Evolutionary conservation across 1,139 yeast species (phyloP).

Genomic region (Diutina mesorugosa): DNA sequence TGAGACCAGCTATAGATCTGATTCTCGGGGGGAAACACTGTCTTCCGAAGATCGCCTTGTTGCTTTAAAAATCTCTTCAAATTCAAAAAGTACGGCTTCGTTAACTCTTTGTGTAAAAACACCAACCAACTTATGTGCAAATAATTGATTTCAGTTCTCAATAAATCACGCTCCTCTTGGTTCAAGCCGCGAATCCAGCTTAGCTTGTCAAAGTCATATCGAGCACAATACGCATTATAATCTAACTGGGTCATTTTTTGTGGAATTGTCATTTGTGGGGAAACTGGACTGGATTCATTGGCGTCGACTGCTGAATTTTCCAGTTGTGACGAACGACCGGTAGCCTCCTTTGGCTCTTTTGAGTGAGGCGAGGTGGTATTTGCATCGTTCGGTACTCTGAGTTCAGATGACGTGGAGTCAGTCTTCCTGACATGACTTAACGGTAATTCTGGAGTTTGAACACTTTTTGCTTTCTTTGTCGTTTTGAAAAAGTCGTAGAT

Average conservation of each 20-base stretch:
- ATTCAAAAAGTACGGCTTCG: constrained; percentile 74
- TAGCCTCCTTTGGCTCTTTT: no score
- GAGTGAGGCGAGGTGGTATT: neutral
- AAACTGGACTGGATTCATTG: no score
- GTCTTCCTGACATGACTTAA: neutral
- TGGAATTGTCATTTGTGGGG: neutral
- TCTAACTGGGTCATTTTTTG: neutral
- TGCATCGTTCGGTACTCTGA: neutral
- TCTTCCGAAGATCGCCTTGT: constrained; percentile 21
- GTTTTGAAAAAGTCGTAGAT: neutral
- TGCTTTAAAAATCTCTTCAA: constrained; percentile 45
- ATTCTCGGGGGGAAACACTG: constrained; percentile 63
- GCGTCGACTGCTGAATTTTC: no score
- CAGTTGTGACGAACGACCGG: no score
- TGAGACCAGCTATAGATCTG: constrained; percentile 93
- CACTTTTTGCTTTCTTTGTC: neutral
- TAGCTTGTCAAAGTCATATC: constrained; percentile 30
- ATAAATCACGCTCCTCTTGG: constrained; percentile 36
- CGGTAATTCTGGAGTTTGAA: neutral
- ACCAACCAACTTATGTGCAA: constrained; percentile 72
- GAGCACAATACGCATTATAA: constrained; percentile 8
- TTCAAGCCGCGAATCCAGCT: constrained; percentile 44
- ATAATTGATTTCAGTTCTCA: constrained; percentile 48
- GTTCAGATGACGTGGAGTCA: neutral
- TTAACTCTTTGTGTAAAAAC: constrained; percentile 54